Conservation (phyloP, 2,329 filamentous ascomycete species). For the Trichoderma citrinoviride region DNA sequence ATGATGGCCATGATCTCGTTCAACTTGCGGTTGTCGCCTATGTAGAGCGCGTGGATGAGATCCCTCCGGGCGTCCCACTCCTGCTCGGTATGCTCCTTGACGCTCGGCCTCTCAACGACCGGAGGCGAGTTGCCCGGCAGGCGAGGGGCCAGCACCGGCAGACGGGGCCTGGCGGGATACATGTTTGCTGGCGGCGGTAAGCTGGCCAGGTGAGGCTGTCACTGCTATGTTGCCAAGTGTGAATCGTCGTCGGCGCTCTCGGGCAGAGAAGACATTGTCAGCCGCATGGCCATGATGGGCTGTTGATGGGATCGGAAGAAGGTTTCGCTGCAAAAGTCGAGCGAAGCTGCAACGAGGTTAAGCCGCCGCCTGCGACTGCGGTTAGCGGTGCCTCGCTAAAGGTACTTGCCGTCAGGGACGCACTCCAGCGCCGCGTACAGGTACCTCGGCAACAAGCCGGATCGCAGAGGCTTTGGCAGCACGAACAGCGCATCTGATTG, state of each 20-base stretch:
- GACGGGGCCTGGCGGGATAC: constrained; percentile 24
- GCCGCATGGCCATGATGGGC: constrained; percentile 10
- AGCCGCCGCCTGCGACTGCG: neutral
- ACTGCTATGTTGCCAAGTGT: constrained; percentile 14
- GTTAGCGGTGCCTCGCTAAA: neutral
- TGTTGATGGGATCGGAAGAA: constrained; percentile 10
- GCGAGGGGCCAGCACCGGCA: constrained; percentile 37
- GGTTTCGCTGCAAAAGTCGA: constrained; percentile 1
- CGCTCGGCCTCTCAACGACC: constrained; percentile 28
- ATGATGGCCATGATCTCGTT: constrained; percentile 39
- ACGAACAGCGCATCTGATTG: neutral
- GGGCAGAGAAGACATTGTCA: constrained; percentile 15
- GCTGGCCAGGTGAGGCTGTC: neutral
- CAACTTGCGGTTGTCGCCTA: constrained; percentile 37
- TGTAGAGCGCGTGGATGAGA: constrained; percentile 37
- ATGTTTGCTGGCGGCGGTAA: constrained; percentile 6
- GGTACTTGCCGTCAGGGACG: neutral
- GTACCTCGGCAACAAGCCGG: constrained; percentile 2
- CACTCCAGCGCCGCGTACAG: neutral
- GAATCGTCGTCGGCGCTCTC: neutral
- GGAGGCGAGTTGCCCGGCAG: constrained; percentile 31
- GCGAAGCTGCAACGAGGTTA: neutral
- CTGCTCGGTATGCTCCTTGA: constrained; percentile 37
- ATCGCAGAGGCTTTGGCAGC: neutral
- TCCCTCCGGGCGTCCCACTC: constrained; percentile 37